Evolutionary conservation across 2,329 filamentous ascomycete genomes (phyloP).

Genomic region (Neurospora sp.): DNA sequence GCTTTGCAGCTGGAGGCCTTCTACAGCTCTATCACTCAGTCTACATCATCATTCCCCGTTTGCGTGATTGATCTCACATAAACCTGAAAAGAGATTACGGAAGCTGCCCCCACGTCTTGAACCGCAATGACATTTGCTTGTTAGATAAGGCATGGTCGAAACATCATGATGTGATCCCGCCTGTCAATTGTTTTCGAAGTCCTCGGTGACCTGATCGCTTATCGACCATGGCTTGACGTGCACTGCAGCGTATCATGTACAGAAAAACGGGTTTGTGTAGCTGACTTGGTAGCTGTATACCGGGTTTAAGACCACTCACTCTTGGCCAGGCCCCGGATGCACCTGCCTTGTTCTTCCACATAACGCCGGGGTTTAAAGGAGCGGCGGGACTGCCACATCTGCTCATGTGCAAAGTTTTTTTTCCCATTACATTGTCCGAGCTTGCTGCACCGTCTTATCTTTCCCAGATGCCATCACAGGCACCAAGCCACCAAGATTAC

Average conservation of each 20-base stretch:
- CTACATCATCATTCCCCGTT: no score
- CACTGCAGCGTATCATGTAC: not conserved
- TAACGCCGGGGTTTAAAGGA: not conserved
- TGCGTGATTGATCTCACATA: not conserved
- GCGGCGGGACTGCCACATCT: not conserved
- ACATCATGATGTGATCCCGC: no score
- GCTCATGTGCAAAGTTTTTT: not conserved
- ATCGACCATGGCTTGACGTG: not conserved
- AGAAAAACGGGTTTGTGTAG: not conserved
- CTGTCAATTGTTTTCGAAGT: not conserved
- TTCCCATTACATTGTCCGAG: not conserved
- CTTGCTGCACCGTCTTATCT: not conserved
- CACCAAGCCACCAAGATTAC: not conserved
- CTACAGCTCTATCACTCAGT: no score
- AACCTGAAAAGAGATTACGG: not conserved
- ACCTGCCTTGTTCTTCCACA: not conserved
- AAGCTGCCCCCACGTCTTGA: no score
- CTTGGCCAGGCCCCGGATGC: not conserved
- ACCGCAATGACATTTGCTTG: no score
- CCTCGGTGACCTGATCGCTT: not conserved
- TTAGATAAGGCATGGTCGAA: no score
- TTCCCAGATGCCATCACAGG: not conserved
- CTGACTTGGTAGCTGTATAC: not conserved
- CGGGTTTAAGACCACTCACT: not conserved
- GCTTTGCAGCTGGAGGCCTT: no score